A percentile compares a stretch with the other conserved stretches of the same genome.
phyloP scores from a whole-genome alignment of 768 basidiomycete species.

The Phlegmacium glaucopus region DNA sequence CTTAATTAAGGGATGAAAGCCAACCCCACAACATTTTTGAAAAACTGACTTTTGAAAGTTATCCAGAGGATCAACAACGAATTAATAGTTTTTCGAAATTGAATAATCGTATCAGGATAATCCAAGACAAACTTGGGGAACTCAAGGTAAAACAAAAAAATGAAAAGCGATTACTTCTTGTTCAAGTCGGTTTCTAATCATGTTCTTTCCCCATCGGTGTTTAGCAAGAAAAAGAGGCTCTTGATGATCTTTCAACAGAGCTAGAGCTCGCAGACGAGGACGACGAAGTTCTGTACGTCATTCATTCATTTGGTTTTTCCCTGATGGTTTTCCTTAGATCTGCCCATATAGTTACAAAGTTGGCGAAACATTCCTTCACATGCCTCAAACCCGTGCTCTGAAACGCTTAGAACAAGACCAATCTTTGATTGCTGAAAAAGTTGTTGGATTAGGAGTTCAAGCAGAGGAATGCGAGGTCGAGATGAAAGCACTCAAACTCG shows the following conservation, averaged over 20 bases:
- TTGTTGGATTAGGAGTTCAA: constrained; percentile 45
- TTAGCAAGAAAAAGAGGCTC: constrained; percentile 94
- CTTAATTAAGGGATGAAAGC: too few relatives aligned
- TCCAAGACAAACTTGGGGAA: constrained; percentile 68
- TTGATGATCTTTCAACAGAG: constrained; percentile 85
- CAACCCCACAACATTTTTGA: too few relatives aligned
- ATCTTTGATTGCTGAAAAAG: constrained; percentile 49
- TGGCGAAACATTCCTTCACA: constrained; percentile 85
- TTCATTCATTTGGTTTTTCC: too few relatives aligned
- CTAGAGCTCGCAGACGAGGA: constrained; percentile 89
- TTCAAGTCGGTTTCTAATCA: background rate
- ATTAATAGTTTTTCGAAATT: constrained; percentile 93
- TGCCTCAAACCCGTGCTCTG: constrained; percentile 65
- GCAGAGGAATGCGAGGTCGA: constrained; percentile 65
- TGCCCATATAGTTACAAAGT: constrained; percentile 87
- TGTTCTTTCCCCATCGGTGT: constrained; percentile 5
- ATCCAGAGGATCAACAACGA: constrained; percentile 76
- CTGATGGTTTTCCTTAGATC: too few relatives aligned
- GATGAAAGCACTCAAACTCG: constrained; percentile 80
- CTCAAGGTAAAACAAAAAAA: constrained; percentile 54
- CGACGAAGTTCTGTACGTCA: constrained; percentile 67
- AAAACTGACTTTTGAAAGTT: too few relatives aligned
- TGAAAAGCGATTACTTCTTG: too few relatives aligned
- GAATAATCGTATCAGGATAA: constrained; percentile 69
- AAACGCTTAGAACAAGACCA: constrained; percentile 72